Base-by-base conservation (phyloP, 1,284 basidiomycete species). In the Ganoderma leucocontextum region DNA sequence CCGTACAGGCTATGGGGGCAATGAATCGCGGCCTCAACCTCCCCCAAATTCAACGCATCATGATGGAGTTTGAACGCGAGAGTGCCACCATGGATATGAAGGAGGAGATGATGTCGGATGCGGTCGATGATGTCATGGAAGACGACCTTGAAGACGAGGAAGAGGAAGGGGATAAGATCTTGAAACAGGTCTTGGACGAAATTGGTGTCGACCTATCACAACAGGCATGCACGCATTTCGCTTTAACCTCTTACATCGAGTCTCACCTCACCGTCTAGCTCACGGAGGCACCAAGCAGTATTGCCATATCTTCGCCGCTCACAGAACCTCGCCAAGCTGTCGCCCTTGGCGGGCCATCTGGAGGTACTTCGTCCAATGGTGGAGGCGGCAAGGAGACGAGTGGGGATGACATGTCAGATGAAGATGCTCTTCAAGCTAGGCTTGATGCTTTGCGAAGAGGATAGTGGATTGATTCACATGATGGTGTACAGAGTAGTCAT, bases 41-140 rank as follows among this genome's bases (percentile, higher is more conserved):
- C 13, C 97, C 98, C 9, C 89, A 91, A 74, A 99, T 99, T 70
- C 95, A 97, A 79, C 90, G 91, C 64, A 99, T 99, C 78, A 96
- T 99, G 93, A 94, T 92, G 75, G 97, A 99, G 61, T 99, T 99
- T 75, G 97, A 99, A 83, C 93, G 92, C 76, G 98, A 99, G 82
- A 97, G 93, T 72, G 91, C 94, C 12, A 95, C 93, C 79, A 99
- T 99, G 98, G 97, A 99, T 81, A 99, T 99, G 98, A 99, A 99
- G 82, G 98, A 99, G 82, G 97, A 98, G 80, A 98, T 99, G 94
- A 99, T 99, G 97, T 95, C 93, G 47, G 98, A 99, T 71, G 94
- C 97, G 1, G 94, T 99, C 10, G 98, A 99, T 81, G 97, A 98
- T 77, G 97, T 96, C 47, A 99, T 99, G 96, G 96, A 98, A 76